A percentile compares a stretch with the other conserved stretches of the same genome.
Evolutionary conservation across 441 rosid genomes (phyloP).

Genomic region (Arabidopsis lyrata): DNA sequence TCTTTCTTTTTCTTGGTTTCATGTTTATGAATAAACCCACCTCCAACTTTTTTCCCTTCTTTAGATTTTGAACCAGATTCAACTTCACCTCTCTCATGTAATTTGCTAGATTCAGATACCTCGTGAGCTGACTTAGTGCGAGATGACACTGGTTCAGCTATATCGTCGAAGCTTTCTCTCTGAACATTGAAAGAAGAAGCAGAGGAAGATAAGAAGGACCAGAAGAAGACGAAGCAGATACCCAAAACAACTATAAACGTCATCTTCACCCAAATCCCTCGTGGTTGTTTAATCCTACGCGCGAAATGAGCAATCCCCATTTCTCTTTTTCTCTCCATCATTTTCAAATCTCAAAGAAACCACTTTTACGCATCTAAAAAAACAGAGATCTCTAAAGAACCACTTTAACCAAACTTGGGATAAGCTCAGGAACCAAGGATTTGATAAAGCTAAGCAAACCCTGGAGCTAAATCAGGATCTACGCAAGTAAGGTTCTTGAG

Average conservation of each 20-base stretch:
- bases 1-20: conserved; percentile 57
- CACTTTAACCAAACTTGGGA: conserved; percentile 32
- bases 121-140: conserved; percentile 45
- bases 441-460: conserved; percentile 1
- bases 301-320: conserved; percentile 74
- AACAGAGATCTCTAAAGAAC: conserved; percentile 37
- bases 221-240: conserved; percentile 80
- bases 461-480: conserved; percentile 21
- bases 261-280: conserved; percentile 78
- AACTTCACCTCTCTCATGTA: conserved; percentile 45
- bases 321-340: conserved; percentile 46
- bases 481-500: conserved; percentile 32
- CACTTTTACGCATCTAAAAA: conserved; percentile 26
- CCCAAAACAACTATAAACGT: conserved; percentile 76
- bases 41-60: conserved; percentile 53
- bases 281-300: conserved; percentile 84
- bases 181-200: conserved; percentile 64
- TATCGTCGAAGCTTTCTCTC: conserved; percentile 90
- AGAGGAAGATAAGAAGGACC: conserved; percentile 81
- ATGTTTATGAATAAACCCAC: conserved; percentile 50
- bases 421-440: conserved; percentile 4
- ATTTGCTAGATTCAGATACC: conserved; percentile 44
- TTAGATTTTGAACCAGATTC: conserved; percentile 52
- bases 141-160: conserved; percentile 75
- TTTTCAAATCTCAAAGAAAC: conserved; percentile 8